Percentiles rank a stretch among this genome's conserved stretches.
Evolutionary conservation across 768 basidiomycete species (phyloP).

Genomic region (Calocybe cyanea): DNA sequence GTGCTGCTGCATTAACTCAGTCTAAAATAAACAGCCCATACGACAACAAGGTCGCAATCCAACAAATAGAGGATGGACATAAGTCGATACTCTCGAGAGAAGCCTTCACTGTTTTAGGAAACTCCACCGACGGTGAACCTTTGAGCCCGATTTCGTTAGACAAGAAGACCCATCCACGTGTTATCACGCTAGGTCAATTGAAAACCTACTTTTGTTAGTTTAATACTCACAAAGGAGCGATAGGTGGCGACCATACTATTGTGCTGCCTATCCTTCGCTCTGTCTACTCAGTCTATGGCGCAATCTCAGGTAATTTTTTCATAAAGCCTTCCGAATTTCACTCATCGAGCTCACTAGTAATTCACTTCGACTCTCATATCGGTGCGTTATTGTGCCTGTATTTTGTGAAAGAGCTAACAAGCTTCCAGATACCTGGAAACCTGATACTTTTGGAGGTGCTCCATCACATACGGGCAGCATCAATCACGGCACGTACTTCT

Average conservation of each 20-base stretch:
- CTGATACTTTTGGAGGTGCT: conserved; percentile 69
- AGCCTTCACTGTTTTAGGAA: conserved; percentile 58
- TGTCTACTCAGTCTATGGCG: conserved; percentile 72
- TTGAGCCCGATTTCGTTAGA: conserved; percentile 61
- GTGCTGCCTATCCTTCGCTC: conserved; percentile 61
- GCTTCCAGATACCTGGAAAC: conserved; percentile 65
- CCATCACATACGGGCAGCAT: conserved; percentile 70
- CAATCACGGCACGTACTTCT: conserved; percentile 90
- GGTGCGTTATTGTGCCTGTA: conserved; percentile 7
- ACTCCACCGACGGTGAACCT: conserved; percentile 53
- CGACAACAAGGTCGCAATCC: conserved; percentile 68
- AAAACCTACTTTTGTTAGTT: background rate
- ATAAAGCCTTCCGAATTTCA: background rate
- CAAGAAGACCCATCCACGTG: conserved; percentile 71
- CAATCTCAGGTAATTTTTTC: conserved; percentile 16
- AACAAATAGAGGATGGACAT: conserved; percentile 73
- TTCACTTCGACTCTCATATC: conserved; percentile 86
- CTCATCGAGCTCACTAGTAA: conserved; percentile 51
- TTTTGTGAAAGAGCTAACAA: background rate
- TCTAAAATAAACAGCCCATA: conserved; percentile 44
- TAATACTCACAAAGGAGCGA: background rate
- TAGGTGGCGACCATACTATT: conserved; percentile 85
- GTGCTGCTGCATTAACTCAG: too few species aligned
- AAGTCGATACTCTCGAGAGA: conserved; percentile 64
- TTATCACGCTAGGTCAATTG: conserved; percentile 55